phyloP scores from a whole-genome alignment of 257 asterid species.

The Verbascum thapsus region DNA sequence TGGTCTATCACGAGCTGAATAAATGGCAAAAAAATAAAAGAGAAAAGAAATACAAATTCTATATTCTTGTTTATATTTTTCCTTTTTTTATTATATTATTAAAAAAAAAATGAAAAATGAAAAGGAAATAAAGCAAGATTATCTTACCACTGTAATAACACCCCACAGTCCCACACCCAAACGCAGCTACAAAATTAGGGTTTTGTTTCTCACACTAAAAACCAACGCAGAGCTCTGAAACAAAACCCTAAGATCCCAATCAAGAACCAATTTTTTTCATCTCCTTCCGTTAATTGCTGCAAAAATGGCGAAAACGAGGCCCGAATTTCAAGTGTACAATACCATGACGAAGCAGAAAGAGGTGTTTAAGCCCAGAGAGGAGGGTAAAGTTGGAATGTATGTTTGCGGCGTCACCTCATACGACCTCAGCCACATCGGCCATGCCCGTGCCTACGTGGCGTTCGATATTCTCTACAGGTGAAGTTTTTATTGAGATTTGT shows the following conservation, averaged over 20 bases:
- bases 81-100: too few species aligned
- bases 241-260: neutral
- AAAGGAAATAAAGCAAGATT: too few species aligned
- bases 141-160: too few species aligned
- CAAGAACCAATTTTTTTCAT: neutral
- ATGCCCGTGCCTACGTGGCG: slow-evolving; percentile 83
- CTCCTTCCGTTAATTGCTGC: neutral
- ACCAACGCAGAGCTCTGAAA: neutral
- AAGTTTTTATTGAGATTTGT: neutral
- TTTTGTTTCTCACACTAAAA: neutral
- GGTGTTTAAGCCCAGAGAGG: slow-evolving; percentile 51
- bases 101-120: too few species aligned
- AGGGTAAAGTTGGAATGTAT: slow-evolving; percentile 77
- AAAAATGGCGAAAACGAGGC: slow-evolving; percentile 30
- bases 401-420: slow-evolving; percentile 85
- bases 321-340: slow-evolving; percentile 59
- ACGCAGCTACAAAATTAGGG: neutral
- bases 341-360: slow-evolving; percentile 75
- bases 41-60: too few species aligned
- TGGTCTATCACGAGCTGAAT: too few species aligned
- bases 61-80: too few species aligned
- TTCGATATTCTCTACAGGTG: slow-evolving; percentile 85
- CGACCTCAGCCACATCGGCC: slow-evolving; percentile 91
- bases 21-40: too few species aligned
- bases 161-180: too few species aligned